Evolutionary conservation across 78 protist species (phyloP).

Genomic region (Dictyostelium capitatum): DNA sequence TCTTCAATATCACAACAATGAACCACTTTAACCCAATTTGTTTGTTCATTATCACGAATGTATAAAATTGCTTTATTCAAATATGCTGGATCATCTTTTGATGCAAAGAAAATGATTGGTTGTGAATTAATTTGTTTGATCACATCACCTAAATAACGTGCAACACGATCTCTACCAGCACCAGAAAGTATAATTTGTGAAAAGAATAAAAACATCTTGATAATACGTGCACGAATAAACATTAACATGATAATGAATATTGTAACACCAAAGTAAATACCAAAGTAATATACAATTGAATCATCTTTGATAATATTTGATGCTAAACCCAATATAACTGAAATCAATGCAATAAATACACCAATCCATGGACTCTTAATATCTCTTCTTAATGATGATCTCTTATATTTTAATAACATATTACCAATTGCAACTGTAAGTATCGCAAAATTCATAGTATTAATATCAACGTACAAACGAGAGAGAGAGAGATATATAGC

Average conservation of each 20-base stretch:
- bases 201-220: conserved; percentile 72
- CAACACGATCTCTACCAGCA: background rate
- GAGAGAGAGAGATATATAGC: no score
- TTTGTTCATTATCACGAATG: conserved; percentile 91
- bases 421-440: conserved; percentile 86
- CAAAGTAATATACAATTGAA: conserved; percentile 66
- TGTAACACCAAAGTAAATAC: conserved; percentile 80
- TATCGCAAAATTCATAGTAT: no score
- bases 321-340: conserved; percentile 66
- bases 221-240: conserved; percentile 66
- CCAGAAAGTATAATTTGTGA: conserved; percentile 23
- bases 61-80: conserved; percentile 90
- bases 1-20: conserved; percentile 81
- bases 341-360: conserved; percentile 23
- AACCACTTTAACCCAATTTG: conserved; percentile 85
- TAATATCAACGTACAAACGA: no score
- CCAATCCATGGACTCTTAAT: conserved; percentile 64
- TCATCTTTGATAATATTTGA: conserved; percentile 74
- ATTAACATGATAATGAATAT: conserved; percentile 50
- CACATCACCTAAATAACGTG: conserved; percentile 15
- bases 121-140: conserved; percentile 74
- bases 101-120: conserved; percentile 86
- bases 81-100: conserved; percentile 72
- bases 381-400: conserved; percentile 60
- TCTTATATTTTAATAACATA: conserved; percentile 90